Percentiles rank a stretch among this genome's conserved stretches.
Evolutionary conservation across 345 rosid species (phyloP).

Genomic region (Eucalyptus paniculata): DNA sequence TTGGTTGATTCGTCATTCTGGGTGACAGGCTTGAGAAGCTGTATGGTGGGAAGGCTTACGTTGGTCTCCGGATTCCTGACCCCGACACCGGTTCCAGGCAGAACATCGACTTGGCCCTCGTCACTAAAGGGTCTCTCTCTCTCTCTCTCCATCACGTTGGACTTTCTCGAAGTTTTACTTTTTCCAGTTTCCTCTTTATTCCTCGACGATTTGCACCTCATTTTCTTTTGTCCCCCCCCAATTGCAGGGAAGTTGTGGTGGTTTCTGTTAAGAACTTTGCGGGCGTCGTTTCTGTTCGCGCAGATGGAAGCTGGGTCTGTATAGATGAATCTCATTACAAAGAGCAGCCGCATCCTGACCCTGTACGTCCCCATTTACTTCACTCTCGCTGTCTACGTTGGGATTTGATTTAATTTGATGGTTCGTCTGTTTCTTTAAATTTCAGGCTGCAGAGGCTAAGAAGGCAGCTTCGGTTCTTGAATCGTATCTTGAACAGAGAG

Average conservation of each 20-base stretch:
- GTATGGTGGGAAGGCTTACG: constrained; percentile 68
- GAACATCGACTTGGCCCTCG: constrained; percentile 57
- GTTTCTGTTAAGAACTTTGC: constrained; percentile 67
- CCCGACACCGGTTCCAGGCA: constrained; percentile 69
- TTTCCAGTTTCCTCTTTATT: background rate
- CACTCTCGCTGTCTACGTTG: background rate
- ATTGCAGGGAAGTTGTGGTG: constrained; percentile 56
- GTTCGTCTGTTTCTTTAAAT: background rate
- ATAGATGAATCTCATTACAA: constrained; percentile 32
- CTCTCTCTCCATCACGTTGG: background rate
- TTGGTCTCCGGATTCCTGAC: constrained; percentile 91
- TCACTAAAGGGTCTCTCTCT: constrained; percentile 36
- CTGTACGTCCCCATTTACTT: constrained; percentile 28
- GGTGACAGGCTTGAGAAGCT: constrained; percentile 65
- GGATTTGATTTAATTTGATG: background rate
- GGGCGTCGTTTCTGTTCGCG: constrained; percentile 45
- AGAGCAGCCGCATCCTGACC: constrained; percentile 39
- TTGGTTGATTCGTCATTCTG: background rate
- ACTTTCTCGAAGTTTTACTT: background rate
- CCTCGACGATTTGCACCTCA: background rate
- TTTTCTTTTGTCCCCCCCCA: background rate
- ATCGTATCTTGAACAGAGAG: constrained; percentile 87
- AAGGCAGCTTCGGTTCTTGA: constrained; percentile 62
- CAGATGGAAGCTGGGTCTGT: constrained; percentile 80
- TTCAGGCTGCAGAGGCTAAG: constrained; percentile 51